Conservation (phyloP, 2,329 filamentous ascomycete genomes). For the Ascosphaera apis region DNA sequence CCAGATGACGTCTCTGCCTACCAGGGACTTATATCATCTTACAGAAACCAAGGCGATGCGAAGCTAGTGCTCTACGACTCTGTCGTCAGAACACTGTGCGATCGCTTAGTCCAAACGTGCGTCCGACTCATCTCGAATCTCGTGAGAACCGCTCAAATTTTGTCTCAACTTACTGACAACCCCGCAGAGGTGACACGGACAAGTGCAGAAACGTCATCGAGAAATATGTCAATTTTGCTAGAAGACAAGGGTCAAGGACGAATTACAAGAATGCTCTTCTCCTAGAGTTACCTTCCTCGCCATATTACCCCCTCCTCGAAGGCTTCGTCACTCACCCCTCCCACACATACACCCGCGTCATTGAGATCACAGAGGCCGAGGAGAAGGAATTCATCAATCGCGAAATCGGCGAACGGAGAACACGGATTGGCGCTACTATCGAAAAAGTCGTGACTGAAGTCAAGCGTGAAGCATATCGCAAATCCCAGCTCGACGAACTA, state of each 20-base stretch:
- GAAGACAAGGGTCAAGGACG: constrained; percentile 43
- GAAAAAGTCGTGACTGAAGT: constrained; percentile 69
- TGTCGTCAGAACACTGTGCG: constrained; percentile 49
- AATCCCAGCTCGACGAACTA: constrained; percentile 55
- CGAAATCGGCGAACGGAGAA: constrained; percentile 71
- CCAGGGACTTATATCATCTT: constrained; percentile 72
- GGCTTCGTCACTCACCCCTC: constrained; percentile 60
- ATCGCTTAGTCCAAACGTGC: constrained; percentile 46
- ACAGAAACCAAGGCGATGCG: constrained; percentile 48
- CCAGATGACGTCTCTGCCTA: constrained; percentile 62
- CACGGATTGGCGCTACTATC: constrained; percentile 62
- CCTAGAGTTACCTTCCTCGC: constrained; percentile 55
- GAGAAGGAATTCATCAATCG: constrained; percentile 79
- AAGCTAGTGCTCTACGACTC: constrained; percentile 53
- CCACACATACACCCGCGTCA: constrained; percentile 58
- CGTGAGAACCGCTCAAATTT: no score
- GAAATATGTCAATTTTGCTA: constrained; percentile 55
- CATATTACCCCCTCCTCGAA: constrained; percentile 62
- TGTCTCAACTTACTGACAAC: no score
- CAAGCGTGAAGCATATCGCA: constrained; percentile 57
- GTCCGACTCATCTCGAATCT: constrained; percentile 5
- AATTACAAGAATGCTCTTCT: constrained; percentile 59
- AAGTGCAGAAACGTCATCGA: constrained; percentile 44
- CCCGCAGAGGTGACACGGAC: constrained; percentile 30
- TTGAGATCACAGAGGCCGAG: constrained; percentile 60